A percentile compares a stretch with the other conserved stretches of the same genome.
Evolutionary conservation across 2,329 filamentous ascomycete genomes (phyloP).

Genomic region (Rutstroemia sp.): DNA sequence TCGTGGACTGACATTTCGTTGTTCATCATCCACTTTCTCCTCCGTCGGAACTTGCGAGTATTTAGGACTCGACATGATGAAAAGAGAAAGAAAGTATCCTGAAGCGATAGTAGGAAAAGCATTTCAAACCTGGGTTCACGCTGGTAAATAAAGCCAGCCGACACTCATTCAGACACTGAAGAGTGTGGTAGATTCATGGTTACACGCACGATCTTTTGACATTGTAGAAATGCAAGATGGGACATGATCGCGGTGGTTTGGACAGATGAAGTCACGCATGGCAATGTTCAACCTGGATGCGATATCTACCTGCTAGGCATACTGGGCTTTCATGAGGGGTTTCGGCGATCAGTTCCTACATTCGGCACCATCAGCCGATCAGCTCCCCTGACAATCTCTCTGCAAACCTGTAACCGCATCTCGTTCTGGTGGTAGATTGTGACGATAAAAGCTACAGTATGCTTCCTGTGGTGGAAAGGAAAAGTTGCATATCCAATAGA

Average conservation of each 20-base stretch:
- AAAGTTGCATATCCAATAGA: background rate
- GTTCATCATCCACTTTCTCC: conserved; percentile 1
- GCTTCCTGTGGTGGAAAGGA: background rate
- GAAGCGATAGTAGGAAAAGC: background rate
- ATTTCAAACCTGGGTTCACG: no score
- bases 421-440: background rate
- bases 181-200: background rate
- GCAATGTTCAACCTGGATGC: background rate
- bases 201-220: conserved; percentile 4
- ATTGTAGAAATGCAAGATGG: background rate
- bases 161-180: background rate
- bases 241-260: background rate
- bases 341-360: conserved; percentile 2
- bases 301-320: background rate
- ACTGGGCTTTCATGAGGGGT: background rate
- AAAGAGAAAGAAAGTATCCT: no score
- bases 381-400: conserved; percentile 1
- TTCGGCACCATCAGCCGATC: conserved; percentile 3
- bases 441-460: no score
- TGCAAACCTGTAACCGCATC: background rate
- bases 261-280: background rate
- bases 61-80: conserved; percentile 3
- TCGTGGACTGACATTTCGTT: background rate
- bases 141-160: no score
- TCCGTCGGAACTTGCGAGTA: background rate